Percentiles rank a stretch among this genome's conserved stretches.
Evolutionary conservation across 2,329 filamentous ascomycete species (phyloP).

Genomic region (Zarea fungicola): DNA sequence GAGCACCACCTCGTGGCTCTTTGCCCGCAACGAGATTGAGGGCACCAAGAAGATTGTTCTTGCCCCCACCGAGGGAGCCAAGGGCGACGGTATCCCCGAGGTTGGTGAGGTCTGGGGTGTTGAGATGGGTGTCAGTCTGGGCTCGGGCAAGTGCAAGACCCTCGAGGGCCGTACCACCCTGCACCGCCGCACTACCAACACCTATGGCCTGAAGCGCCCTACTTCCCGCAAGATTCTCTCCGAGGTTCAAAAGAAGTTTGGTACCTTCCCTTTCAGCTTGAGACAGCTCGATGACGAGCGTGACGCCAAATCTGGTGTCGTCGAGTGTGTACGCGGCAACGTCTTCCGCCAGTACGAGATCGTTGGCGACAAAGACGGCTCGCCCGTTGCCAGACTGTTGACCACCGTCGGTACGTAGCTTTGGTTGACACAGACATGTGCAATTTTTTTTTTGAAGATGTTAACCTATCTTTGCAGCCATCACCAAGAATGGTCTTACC

Average conservation of each 20-base stretch:
- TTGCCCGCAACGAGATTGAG: slow-evolving; percentile 96
- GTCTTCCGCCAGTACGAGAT: slow-evolving; percentile 96
- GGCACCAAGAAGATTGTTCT: slow-evolving; percentile 96
- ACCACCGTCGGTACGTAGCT: slow-evolving; percentile 79
- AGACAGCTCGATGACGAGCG: slow-evolving; percentile 96
- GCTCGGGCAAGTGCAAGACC: slow-evolving; percentile 90
- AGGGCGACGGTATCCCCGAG: slow-evolving; percentile 85
- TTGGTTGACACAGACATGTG: background rate
- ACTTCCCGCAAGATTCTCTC: slow-evolving; percentile 89
- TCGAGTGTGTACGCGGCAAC: slow-evolving; percentile 90
- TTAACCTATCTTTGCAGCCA: slow-evolving; percentile 50
- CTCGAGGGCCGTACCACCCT: slow-evolving; percentile 84
- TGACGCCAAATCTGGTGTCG: slow-evolving; percentile 88
- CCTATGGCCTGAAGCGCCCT: slow-evolving; percentile 88
- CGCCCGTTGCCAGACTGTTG: slow-evolving; percentile 79
- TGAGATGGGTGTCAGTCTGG: slow-evolving; percentile 87
- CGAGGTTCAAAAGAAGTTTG: slow-evolving; percentile 95
- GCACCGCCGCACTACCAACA: slow-evolving; percentile 87
- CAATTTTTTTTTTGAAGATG: background rate
- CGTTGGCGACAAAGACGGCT: slow-evolving; percentile 84
- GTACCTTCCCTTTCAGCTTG: slow-evolving; percentile 95
- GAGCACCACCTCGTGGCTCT: slow-evolving; percentile 96
- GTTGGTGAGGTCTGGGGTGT: slow-evolving; percentile 96
- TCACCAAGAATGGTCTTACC: slow-evolving; percentile 95
- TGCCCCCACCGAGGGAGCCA: slow-evolving; percentile 76